A percentile compares a stretch with the other conserved stretches of the same genome.
Evolutionary conservation across 2,329 filamentous ascomycete species (phyloP).

Genomic region (Dryadomyces quercivorus): DNA sequence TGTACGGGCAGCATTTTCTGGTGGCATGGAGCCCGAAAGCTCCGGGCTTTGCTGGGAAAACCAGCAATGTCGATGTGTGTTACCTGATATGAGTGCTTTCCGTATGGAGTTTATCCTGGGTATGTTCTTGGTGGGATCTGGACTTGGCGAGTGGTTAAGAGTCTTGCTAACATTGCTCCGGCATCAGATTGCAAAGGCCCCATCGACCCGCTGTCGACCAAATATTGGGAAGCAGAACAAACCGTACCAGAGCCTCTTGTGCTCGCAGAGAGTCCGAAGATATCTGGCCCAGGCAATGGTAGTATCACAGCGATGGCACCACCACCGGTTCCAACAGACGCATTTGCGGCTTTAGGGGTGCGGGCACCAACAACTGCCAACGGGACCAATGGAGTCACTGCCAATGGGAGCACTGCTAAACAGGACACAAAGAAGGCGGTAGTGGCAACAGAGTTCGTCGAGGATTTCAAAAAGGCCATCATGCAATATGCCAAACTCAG

Average conservation of each 20-base stretch:
- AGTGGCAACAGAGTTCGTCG: constrained; percentile 47
- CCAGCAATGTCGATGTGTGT: constrained; percentile 30
- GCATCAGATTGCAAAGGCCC: constrained; percentile 32
- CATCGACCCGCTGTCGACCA: constrained; percentile 75
- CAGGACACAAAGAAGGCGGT: constrained; percentile 19
- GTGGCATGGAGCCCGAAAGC: constrained; percentile 62
- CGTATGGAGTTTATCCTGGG: constrained; percentile 65
- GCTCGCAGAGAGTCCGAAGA: not conserved
- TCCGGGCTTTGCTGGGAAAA: constrained; percentile 81
- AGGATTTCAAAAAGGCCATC: constrained; percentile 57
- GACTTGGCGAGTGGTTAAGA: not conserved
- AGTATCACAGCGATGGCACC: constrained; percentile 9
- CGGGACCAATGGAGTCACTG: not conserved
- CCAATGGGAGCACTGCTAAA: not conserved
- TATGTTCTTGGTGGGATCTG: constrained; percentile 26
- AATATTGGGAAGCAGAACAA: constrained; percentile 54
- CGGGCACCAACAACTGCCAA: not conserved
- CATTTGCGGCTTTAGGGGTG: constrained; percentile 9
- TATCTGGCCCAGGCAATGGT: not conserved
- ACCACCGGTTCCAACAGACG: constrained; percentile 13
- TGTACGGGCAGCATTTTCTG: constrained; percentile 46
- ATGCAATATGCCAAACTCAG: constrained; percentile 44
- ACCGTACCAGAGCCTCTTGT: constrained; percentile 9
- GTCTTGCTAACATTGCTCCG: not conserved
- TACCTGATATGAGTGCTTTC: constrained; percentile 43